Percentiles rank a stretch among this genome's conserved stretches.
Evolutionary conservation across 495 filamentous ascomycete species (phyloP).

Genomic region (Penicillium egyptiacum): DNA sequence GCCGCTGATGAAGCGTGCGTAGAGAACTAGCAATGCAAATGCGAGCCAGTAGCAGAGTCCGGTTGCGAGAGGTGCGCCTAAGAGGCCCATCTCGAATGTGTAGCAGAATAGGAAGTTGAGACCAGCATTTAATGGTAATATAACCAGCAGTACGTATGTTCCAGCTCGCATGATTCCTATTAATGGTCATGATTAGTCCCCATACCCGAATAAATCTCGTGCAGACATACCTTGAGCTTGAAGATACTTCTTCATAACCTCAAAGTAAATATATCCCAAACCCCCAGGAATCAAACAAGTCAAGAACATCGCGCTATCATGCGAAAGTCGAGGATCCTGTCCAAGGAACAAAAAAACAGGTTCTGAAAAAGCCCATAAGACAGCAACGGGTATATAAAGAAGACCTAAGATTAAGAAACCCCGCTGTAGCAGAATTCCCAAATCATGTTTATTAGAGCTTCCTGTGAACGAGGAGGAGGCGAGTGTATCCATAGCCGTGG

Average conservation of each 20-base stretch:
- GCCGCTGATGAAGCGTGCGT: conserved; percentile 70
- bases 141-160: conserved; percentile 82
- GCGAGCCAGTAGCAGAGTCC: conserved; percentile 86
- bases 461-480: conserved; percentile 86
- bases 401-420: conserved; percentile 70
- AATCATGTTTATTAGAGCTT: conserved; percentile 75
- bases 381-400: conserved; percentile 74
- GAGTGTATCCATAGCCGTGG: conserved; percentile 86
- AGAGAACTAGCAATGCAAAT: conserved; percentile 74
- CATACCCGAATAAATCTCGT: neutral
- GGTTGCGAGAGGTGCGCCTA: conserved; percentile 82
- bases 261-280: conserved; percentile 88
- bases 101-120: conserved; percentile 84
- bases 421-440: conserved; percentile 79
- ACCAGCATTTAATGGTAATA: conserved; percentile 72
- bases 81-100: conserved; percentile 63
- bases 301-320: conserved; percentile 73
- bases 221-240: conserved; percentile 73
- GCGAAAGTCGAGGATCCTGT: conserved; percentile 75
- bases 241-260: conserved; percentile 87
- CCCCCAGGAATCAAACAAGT: conserved; percentile 80
- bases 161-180: conserved; percentile 82
- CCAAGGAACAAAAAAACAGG: conserved; percentile 74
- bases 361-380: conserved; percentile 77
- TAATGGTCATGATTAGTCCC: neutral